A percentile compares a stretch with the other conserved stretches of the same genome.
phyloP scores from a whole-genome alignment of 768 basidiomycete species.

The Amanita jacksonii region DNA sequence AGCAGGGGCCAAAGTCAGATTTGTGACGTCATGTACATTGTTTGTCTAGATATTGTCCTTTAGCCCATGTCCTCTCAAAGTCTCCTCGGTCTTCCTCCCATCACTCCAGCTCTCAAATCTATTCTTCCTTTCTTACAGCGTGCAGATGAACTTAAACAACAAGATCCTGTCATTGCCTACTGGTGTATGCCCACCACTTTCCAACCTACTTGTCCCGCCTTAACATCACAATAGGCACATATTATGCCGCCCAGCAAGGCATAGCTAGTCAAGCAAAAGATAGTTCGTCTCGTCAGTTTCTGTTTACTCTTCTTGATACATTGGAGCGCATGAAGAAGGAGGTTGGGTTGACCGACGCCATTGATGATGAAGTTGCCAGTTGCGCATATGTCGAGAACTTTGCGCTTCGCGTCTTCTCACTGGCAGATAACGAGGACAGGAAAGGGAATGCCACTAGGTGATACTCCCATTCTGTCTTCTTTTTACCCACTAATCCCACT shows the following conservation, averaged over 20 bases:
- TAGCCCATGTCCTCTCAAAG: conserved; percentile 24
- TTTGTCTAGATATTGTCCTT: neutral
- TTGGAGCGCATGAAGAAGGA: conserved; percentile 78
- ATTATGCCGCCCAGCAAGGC: conserved; percentile 86
- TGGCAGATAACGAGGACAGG: conserved; percentile 89
- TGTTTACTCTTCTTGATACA: conserved; percentile 62
- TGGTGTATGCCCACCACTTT: conserved; percentile 64
- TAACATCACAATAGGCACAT: conserved; percentile 50
- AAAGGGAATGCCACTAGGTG: conserved; percentile 68
- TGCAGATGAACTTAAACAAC: conserved; percentile 73
- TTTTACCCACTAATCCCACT: too few relatives aligned
- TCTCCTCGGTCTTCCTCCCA: conserved; percentile 47
- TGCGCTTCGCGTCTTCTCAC: conserved; percentile 78
- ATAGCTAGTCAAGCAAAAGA: conserved; percentile 68
- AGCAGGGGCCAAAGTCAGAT: neutral
- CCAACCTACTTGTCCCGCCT: neutral
- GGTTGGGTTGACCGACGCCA: conserved; percentile 66
- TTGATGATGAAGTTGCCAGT: conserved; percentile 74
- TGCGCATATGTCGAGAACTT: conserved; percentile 94
- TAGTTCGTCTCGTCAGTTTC: conserved; percentile 49
- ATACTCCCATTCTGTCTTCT: too few relatives aligned
- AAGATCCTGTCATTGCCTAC: conserved; percentile 86
- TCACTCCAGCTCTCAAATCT: conserved; percentile 52
- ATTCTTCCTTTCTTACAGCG: conserved; percentile 80
- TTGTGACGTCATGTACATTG: conserved; percentile 6